Percentiles rank a stretch among this genome's conserved stretches.
These are phyloP conservation scores for Caloboletus inedulis DNA, from an alignment of 1,284 basidiomycete species.

Conservation along the genomic window DNA sequence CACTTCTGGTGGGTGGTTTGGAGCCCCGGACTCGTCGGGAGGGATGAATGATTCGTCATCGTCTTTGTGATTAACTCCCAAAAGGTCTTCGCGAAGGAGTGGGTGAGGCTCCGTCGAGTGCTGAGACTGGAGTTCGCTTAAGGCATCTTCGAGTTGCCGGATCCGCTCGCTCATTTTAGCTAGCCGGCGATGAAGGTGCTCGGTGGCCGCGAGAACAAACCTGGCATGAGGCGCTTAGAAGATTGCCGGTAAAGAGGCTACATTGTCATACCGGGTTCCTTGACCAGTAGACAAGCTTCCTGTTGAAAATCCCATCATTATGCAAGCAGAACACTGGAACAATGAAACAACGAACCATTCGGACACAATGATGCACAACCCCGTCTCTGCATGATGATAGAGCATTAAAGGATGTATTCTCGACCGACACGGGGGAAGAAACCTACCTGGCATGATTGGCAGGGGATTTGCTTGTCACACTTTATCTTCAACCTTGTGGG, in stretches of 20 bases:
- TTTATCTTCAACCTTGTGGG: conserved; percentile 61
- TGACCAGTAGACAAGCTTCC: conserved; percentile 62
- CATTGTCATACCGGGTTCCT: conserved; percentile 49
- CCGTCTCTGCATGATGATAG: conserved; percentile 42
- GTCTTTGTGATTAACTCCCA: conserved; percentile 39
- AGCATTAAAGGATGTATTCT: conserved; percentile 1
- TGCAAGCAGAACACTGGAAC: not conserved
- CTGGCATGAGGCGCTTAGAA: conserved; percentile 31
- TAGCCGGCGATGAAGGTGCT: conserved; percentile 67
- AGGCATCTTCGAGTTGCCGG: conserved; percentile 63
- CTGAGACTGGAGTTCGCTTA: conserved; percentile 48
- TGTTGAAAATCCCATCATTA: conserved; percentile 22
- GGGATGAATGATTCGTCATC: conserved; percentile 28
- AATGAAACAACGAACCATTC: conserved; percentile 46
- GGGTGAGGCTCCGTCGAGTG: conserved; percentile 58
- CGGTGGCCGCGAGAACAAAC: conserved; percentile 70
- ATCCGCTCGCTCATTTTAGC: conserved; percentile 59
- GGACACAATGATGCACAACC: conserved; percentile 70
- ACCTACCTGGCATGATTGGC: conserved; percentile 62
- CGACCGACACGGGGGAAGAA: not conserved
- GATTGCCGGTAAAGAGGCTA: not conserved
- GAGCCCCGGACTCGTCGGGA: conserved; percentile 21
- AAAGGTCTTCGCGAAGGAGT: conserved; percentile 56
- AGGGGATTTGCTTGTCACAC: conserved; percentile 75
- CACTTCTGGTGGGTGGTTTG: conserved; percentile 36